A percentile compares a stretch with the other conserved stretches of the same genome.
Conservation (phyloP, 495 filamentous ascomycete species). For the Pyrenula aspistea region DNA sequence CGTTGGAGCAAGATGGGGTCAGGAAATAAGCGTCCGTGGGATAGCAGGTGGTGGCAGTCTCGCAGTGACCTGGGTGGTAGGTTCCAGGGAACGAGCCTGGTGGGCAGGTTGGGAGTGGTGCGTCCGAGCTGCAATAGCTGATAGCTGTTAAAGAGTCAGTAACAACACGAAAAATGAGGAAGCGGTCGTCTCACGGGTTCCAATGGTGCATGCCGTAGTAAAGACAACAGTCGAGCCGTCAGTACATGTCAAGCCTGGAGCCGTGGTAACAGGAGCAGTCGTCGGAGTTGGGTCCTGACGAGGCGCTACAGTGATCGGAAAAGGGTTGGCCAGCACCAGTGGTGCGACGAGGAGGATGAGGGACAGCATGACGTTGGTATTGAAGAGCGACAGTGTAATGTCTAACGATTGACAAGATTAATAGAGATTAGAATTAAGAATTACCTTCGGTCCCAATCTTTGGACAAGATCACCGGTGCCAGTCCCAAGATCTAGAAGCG, state of each 20-base stretch:
- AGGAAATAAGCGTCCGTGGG: conserved; percentile 15
- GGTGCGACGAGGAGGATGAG: conserved; percentile 6
- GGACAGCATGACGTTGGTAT: not conserved
- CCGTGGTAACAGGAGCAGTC: conserved; percentile 6
- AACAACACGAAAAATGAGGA: not conserved
- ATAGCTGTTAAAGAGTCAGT: not conserved
- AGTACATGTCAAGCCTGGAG: conserved; percentile 8
- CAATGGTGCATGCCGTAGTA: conserved; percentile 18
- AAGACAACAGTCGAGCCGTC: conserved; percentile 14
- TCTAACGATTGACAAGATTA: not conserved
- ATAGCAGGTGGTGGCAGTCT: conserved; percentile 15
- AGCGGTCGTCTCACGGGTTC: conserved; percentile 7
- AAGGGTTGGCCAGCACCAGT: conserved; percentile 12
- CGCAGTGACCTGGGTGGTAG: conserved; percentile 10
- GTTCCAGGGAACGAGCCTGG: conserved; percentile 1
- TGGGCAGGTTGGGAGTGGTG: conserved; percentile 9
- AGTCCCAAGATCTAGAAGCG: not conserved
- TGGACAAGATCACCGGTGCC: not conserved
- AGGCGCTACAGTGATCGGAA: not conserved
- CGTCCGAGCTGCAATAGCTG: conserved; percentile 10
- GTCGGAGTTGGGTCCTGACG: not conserved
- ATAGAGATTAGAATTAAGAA: not conserved
- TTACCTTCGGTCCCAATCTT: too few relatives aligned
- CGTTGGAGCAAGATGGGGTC: conserved; percentile 16
- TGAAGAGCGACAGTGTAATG: not conserved